A percentile compares a stretch with the other conserved stretches of the same genome.
Evolutionary conservation across 306 rosid species (phyloP).

Genomic region (Sindora glabra): DNA sequence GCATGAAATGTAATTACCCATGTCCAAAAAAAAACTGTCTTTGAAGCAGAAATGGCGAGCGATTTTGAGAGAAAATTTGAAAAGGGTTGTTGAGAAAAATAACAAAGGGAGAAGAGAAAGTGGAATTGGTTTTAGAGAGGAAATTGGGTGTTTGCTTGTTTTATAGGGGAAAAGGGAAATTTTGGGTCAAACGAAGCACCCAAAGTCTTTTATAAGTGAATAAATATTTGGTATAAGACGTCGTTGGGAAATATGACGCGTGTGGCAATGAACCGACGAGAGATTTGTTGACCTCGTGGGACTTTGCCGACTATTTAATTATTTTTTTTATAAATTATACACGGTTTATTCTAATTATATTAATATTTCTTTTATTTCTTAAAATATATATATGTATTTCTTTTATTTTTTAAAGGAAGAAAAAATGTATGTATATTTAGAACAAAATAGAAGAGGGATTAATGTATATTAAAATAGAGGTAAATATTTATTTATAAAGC

Average conservation of each 20-base stretch:
- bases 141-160: neutral
- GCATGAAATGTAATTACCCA: conserved; percentile 90
- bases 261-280: conserved; percentile 9
- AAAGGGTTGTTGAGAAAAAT: neutral
- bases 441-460: no score
- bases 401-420: no score
- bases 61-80: neutral
- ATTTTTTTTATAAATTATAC: neutral
- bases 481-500: no score
- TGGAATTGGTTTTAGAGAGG: neutral
- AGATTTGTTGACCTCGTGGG: conserved; percentile 21
- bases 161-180: neutral
- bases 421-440: no score
- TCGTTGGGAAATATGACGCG: neutral
- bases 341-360: no score
- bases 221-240: neutral
- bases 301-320: neutral
- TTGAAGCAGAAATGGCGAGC: neutral
- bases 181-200: neutral
- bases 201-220: no score
- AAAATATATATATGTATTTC: no score
- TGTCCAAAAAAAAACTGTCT: neutral
- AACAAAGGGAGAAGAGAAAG: neutral
- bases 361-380: no score
- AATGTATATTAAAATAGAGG: no score